Percentiles rank a stretch among this genome's conserved stretches.
These are phyloP conservation scores for Venustampulla echinocandica DNA, from an alignment of 495 filamentous ascomycete genomes.

Conservation along the genomic window DNA sequence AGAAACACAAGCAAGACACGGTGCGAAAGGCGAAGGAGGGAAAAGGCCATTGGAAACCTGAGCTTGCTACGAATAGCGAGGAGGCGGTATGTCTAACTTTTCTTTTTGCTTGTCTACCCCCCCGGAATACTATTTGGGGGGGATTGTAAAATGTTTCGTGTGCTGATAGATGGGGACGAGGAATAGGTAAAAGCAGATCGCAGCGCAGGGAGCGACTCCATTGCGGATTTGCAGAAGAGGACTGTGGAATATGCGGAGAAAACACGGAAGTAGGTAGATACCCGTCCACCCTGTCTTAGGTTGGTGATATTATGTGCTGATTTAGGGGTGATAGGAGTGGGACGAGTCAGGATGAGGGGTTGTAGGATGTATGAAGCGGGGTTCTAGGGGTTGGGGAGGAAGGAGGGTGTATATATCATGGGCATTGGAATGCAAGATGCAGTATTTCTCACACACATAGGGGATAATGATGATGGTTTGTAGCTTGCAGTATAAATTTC, in stretches of 20 bases:
- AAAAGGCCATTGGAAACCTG: constrained; percentile 70
- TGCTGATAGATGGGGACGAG: too few relatives aligned
- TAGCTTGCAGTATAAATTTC: too few relatives aligned
- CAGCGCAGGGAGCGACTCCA: constrained; percentile 6
- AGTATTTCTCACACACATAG: too few relatives aligned
- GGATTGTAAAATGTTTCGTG: too few relatives aligned
- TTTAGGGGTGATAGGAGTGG: background rate
- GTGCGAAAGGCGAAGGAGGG: constrained; percentile 64
- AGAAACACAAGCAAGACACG: constrained; percentile 64
- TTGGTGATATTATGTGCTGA: background rate
- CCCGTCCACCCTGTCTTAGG: background rate
- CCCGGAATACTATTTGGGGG: too few relatives aligned
- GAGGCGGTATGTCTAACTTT: constrained; percentile 48
- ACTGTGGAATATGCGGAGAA: constrained; percentile 43
- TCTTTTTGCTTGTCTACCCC: too few relatives aligned
- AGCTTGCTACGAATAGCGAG: constrained; percentile 74
- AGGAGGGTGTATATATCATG: background rate
- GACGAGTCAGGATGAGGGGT: constrained; percentile 1
- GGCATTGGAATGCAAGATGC: background rate
- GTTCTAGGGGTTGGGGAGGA: background rate
- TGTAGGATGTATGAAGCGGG: too few relatives aligned
- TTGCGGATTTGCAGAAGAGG: constrained; percentile 39
- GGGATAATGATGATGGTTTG: too few relatives aligned
- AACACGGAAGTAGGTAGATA: constrained; percentile 20
- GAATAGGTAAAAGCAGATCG: constrained; percentile 20